phyloP scores from a whole-genome alignment of 257 asterid genomes.

The Linderniella brevidens region DNA sequence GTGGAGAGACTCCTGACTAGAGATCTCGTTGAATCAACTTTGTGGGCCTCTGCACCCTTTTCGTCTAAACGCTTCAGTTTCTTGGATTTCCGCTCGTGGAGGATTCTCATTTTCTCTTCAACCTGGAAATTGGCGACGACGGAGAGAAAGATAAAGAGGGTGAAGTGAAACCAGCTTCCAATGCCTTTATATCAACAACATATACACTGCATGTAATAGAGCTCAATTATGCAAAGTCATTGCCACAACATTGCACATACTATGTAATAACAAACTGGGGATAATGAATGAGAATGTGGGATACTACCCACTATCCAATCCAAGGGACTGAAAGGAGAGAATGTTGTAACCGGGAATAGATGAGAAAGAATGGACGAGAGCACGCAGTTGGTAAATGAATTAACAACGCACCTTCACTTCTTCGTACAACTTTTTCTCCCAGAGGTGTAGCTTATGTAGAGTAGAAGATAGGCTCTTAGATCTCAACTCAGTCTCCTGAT shows the following conservation, averaged over 20 bases:
- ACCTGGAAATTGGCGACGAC: slow-evolving; percentile 19
- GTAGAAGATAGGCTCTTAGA: slow-evolving; percentile 72
- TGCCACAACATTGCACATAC: background rate
- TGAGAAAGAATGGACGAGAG: slow-evolving; percentile 3
- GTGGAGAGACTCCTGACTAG: slow-evolving; percentile 73
- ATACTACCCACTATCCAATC: slow-evolving; percentile 10
- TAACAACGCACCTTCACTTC: slow-evolving; percentile 70
- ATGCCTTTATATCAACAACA: background rate
- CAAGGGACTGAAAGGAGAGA: slow-evolving; percentile 13
- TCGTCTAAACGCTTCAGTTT: slow-evolving; percentile 62
- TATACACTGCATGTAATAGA: no score
- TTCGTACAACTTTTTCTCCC: slow-evolving; percentile 95
- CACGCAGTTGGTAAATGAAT: slow-evolving; percentile 1
- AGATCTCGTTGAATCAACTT: slow-evolving; percentile 57
- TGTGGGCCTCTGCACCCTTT: slow-evolving; percentile 75
- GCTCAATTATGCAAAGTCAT: no score
- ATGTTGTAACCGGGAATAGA: slow-evolving; percentile 7
- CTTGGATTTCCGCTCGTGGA: slow-evolving; percentile 48
- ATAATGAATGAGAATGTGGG: slow-evolving; percentile 6
- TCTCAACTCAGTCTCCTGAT: slow-evolving; percentile 44
- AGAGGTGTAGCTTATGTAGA: slow-evolving; percentile 66
- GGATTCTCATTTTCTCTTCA: slow-evolving; percentile 89
- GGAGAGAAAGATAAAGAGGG: background rate
- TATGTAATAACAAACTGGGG: no score
- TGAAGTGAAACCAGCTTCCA: slow-evolving; percentile 1